A percentile compares a stretch with the other conserved stretches of the same genome.
phyloP scores from a whole-genome alignment of 495 filamentous ascomycete genomes.

The Mytilinidion resinicola region DNA sequence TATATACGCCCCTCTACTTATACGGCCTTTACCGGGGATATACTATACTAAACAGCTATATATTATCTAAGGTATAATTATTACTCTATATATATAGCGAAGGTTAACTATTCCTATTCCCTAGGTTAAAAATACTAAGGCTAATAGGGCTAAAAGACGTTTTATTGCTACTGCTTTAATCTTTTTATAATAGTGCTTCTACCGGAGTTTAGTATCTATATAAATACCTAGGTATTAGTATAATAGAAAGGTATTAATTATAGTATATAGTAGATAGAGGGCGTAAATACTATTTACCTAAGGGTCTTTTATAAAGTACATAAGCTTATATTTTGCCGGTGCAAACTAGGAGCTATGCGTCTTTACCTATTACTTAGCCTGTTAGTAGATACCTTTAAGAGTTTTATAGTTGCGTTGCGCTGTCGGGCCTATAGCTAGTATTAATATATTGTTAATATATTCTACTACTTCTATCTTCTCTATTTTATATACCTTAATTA shows the following conservation, averaged over 20 bases:
- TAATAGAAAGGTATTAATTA: neutral
- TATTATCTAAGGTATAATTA: constrained; percentile 4
- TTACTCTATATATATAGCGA: neutral
- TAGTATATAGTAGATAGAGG: neutral
- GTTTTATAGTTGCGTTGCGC: constrained; percentile 2
- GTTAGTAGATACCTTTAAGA: constrained; percentile 4
- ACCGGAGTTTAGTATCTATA: constrained; percentile 2
- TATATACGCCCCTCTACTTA: constrained; percentile 15
- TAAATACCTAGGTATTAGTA: neutral
- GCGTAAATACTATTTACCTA: constrained; percentile 1
- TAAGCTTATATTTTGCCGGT: constrained; percentile 5
- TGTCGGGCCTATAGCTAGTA: constrained; percentile 1
- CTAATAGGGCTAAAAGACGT: neutral
- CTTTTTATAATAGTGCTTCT: neutral
- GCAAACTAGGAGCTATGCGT: constrained; percentile 4
- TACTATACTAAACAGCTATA: neutral
- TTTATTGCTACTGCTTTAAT: neutral
- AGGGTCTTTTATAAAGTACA: constrained; percentile 3
- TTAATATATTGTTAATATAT: neutral
- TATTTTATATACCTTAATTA: constrained; percentile 12
- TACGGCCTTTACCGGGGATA: neutral
- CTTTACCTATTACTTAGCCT: neutral
- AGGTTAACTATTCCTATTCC: neutral
- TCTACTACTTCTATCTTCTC: neutral
- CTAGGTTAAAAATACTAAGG: constrained; percentile 1